A percentile compares a stretch with the other conserved stretches of the same genome.
Conservation (phyloP, 106 monocot genomes). For the Dendrobium officinale region DNA sequence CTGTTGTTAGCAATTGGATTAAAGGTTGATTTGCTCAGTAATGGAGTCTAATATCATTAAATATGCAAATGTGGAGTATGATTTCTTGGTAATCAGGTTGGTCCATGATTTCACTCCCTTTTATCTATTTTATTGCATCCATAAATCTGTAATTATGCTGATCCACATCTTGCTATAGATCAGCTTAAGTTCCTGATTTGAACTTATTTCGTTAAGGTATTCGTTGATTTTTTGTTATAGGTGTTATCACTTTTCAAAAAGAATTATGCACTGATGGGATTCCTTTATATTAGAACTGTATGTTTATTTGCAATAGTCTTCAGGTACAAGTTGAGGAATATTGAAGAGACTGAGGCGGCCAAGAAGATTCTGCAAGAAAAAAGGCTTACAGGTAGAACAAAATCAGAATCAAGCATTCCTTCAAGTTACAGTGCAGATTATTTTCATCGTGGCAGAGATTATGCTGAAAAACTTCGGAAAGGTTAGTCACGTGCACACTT, state of each 20-base stretch:
- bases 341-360: conserved; percentile 97
- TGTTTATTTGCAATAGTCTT: conserved; percentile 11
- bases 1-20: not conserved
- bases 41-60: not conserved
- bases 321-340: conserved; percentile 89
- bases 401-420: conserved; percentile 73
- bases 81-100: not conserved
- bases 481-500: conserved; percentile 31
- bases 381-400: conserved; percentile 59
- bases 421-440: conserved; percentile 98
- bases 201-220: not conserved
- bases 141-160: too few species aligned
- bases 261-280: not conserved
- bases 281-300: not conserved
- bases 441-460: conserved; percentile 88
- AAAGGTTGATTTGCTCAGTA: not conserved
- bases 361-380: conserved; percentile 96
- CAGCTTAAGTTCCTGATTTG: not conserved
- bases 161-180: not conserved
- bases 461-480: conserved; percentile 84
- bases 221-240: not conserved
- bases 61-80: not conserved
- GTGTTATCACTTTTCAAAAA: not conserved
- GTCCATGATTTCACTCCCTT: not conserved
- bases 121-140: not conserved